A percentile compares a stretch with the other conserved stretches of the same genome.
phyloP scores from a whole-genome alignment of 78 protist genomes.

The Polysphondylium violaceum region DNA sequence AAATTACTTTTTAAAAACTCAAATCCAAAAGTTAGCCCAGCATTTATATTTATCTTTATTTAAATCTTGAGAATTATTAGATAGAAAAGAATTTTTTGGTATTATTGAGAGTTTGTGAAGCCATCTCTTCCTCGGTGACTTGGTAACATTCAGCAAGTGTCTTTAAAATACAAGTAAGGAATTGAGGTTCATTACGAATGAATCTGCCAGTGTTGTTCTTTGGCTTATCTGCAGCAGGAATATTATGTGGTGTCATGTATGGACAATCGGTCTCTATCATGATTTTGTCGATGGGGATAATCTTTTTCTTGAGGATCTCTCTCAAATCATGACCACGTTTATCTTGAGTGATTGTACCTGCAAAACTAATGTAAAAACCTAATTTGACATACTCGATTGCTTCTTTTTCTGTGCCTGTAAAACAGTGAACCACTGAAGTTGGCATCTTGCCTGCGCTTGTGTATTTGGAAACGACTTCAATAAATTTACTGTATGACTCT shows the following conservation, averaged over 20 bases:
- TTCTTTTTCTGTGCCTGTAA: constrained; percentile 72
- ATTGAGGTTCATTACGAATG: constrained; percentile 72
- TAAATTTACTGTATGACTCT: constrained; percentile 64
- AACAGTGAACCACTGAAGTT: constrained; percentile 70
- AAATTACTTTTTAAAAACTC: too few relatives aligned
- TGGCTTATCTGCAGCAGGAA: constrained; percentile 26
- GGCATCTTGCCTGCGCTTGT: constrained; percentile 28
- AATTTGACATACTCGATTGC: constrained; percentile 24
- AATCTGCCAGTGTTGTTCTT: neutral
- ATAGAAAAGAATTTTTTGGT: constrained; percentile 54
- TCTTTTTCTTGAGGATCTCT: neutral
- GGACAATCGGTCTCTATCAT: constrained; percentile 85
- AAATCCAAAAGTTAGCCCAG: too few relatives aligned
- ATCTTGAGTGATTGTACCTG: constrained; percentile 69
- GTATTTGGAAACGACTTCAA: constrained; percentile 16
- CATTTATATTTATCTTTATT: too few relatives aligned
- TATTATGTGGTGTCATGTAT: constrained; percentile 70
- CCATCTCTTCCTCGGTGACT: constrained; percentile 36
- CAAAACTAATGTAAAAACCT: constrained; percentile 76
- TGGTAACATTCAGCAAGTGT: constrained; percentile 65
- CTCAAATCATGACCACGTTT: constrained; percentile 47
- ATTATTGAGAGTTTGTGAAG: constrained; percentile 25
- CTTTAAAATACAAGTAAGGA: constrained; percentile 26
- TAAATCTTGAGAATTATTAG: too few relatives aligned
- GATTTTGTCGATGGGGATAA: constrained; percentile 61